Base-by-base conservation (phyloP, 129 eudicot genomes). In the Saussurea involucrata region DNA sequence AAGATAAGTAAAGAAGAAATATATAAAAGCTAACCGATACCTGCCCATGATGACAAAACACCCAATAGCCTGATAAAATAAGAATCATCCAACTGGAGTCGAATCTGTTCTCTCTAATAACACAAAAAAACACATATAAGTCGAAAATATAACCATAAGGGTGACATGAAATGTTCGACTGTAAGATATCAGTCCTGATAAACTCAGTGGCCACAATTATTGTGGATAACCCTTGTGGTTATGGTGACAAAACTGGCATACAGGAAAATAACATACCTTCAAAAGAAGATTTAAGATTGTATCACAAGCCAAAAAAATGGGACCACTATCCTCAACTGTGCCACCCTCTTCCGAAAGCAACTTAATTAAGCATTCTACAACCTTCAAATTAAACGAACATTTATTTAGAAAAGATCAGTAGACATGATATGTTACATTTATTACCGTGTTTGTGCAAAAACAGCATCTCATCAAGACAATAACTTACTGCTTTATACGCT, bases 221-320 rank as follows among this genome's bases (percentile, higher is more conserved):
- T 42, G 53, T 42, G 17, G 53, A 42, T 3, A 37, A 37, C 44
- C 44, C 44, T 37, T 37, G 13, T 8, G 44, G 44, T 37, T 37
- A 42, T 3, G 53, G 53, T 42, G 53, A 29, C 31, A n/a, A 66
- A 40, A 11, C 55, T 13, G 64, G 31, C 37, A 42, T 10, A 44
- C 21, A 60, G 49, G 34, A 44, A 72, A 33, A 24, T 8, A 27
- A 27, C 66, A 68, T 78, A 92, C 96, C 92, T 89, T 95, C 78
- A 92, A 78, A 68, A 95, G 87, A 75, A 91, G 69, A 85, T 95
- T 95, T 83, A 95, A 74, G 42, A 95, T 77, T 4, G 94, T 91
- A 85, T 95, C 98, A 75, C 97, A 95, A 36, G 98, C 98, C 84
- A 95, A 82, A 81, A 82, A 91, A 80, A 91, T 83, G 28, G 88